These are phyloP conservation scores for Leptomonas seymouri DNA, from an alignment of 208 protist species.

Conservation along the genomic window DNA sequence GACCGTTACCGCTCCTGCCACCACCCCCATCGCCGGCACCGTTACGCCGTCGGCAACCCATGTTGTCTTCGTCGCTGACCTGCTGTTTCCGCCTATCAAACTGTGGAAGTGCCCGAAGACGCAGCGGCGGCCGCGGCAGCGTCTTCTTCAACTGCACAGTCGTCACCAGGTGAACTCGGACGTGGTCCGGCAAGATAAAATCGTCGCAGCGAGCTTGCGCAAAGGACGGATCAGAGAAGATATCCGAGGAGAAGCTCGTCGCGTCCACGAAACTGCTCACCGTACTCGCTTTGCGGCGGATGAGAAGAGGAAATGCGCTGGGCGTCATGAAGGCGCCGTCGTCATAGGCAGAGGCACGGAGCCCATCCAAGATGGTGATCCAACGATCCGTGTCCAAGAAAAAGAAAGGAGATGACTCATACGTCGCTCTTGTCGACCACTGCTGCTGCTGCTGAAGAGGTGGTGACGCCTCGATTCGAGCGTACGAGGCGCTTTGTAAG, in stretches of 20 bases:
- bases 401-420: too few species aligned
- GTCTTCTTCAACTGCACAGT: neutral
- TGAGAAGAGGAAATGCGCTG: conserved; percentile 8
- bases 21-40: neutral
- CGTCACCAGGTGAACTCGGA: conserved; percentile 2
- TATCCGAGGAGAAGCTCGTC: conserved; percentile 16
- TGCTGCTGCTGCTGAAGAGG: neutral
- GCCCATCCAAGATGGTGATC: conserved; percentile 1
- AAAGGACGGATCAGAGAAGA: conserved; percentile 23
- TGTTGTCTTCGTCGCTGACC: neutral
- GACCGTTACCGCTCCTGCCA: neutral
- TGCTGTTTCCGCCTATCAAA: neutral
- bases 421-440: neutral
- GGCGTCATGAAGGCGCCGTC: conserved; percentile 3
- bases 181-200: neutral
- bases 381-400: neutral
- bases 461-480: neutral
- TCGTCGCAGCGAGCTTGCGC: neutral
- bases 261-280: conserved; percentile 1
- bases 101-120: conserved; percentile 5
- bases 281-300: conserved; percentile 1
- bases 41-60: neutral
- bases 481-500: conserved; percentile 15
- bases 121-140: conserved; percentile 5
- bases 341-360: neutral